phyloP scores from a whole-genome alignment of 805 yeast genomes.

The Lachancea sp. region DNA sequence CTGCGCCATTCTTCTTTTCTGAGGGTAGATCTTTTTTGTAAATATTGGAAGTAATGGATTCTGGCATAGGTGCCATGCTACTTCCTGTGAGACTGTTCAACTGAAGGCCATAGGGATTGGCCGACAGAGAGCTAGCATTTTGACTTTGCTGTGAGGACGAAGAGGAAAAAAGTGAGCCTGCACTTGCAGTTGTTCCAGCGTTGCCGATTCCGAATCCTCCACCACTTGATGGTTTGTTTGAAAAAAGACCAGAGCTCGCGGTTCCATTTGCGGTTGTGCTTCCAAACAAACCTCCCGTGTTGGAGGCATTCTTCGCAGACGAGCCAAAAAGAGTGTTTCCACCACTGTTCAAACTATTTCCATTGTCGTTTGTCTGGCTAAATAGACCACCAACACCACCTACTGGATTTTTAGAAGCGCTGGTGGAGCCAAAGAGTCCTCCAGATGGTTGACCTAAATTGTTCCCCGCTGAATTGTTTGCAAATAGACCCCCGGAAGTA shows the following conservation, averaged over 20 bases:
- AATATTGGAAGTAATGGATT: slow-evolving; percentile 33
- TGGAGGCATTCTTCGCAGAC: not conserved
- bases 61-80: slow-evolving; percentile 34
- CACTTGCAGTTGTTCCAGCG: slow-evolving; percentile 4
- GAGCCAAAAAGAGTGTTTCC: not conserved
- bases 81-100: slow-evolving; percentile 21
- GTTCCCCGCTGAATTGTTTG: slow-evolving; percentile 14
- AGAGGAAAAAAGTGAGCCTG: slow-evolving; percentile 8
- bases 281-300: slow-evolving; percentile 1
- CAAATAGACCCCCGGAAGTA: slow-evolving; percentile 25
- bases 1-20: not conserved
- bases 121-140: slow-evolving; percentile 6
- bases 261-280: not conserved
- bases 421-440: slow-evolving; percentile 20
- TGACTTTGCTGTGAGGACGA: slow-evolving; percentile 5
- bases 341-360: not conserved
- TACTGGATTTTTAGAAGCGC: not conserved
- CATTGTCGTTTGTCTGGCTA: not conserved
- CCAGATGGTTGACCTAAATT: slow-evolving; percentile 11
- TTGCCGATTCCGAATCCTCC: slow-evolving; percentile 12
- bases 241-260: too few species aligned
- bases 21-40: slow-evolving; percentile 15
- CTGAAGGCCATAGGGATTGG: slow-evolving; percentile 31
- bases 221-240: not conserved
- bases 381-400: not conserved